Conservation (phyloP, 208 protist species). For the Acanthamoeba triangularis region DNA sequence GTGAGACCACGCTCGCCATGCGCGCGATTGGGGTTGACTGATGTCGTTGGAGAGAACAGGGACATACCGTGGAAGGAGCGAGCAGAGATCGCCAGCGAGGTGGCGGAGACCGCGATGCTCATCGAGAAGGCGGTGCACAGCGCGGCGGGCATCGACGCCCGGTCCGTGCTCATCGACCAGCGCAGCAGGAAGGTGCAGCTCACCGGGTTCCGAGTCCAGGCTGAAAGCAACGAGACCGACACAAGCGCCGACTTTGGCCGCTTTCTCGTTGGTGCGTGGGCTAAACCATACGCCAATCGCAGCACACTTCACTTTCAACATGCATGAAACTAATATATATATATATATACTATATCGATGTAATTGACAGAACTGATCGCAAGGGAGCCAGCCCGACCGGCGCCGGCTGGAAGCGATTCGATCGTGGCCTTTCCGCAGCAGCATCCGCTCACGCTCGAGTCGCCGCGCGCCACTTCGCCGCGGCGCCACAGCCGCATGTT, state of each 20-base stretch:
- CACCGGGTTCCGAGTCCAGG: not conserved
- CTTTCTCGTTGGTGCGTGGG: not conserved
- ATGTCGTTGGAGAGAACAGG: not conserved
- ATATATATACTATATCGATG: not conserved
- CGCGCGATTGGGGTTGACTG: too few relatives aligned
- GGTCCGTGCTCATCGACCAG: not conserved
- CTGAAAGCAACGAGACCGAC: not conserved
- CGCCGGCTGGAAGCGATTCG: not conserved
- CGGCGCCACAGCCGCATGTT: too few relatives aligned
- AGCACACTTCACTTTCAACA: not conserved
- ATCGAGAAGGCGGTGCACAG: not conserved
- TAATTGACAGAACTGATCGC: not conserved
- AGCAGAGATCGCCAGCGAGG: not conserved
- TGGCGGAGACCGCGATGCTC: not conserved
- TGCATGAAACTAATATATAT: not conserved
- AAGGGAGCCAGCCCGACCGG: not conserved
- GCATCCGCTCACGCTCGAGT: too few relatives aligned
- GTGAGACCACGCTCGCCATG: too few relatives aligned
- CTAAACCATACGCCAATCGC: not conserved
- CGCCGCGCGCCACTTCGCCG: too few relatives aligned
- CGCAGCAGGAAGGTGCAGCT: not conserved
- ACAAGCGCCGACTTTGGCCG: not conserved
- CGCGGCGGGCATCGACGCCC: not conserved
- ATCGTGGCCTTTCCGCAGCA: too few relatives aligned
- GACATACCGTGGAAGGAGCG: not conserved